These are phyloP conservation scores for Phaeodactylum tricornutum DNA, from an alignment of 108 stramenopile species.

Conservation along the genomic window DNA sequence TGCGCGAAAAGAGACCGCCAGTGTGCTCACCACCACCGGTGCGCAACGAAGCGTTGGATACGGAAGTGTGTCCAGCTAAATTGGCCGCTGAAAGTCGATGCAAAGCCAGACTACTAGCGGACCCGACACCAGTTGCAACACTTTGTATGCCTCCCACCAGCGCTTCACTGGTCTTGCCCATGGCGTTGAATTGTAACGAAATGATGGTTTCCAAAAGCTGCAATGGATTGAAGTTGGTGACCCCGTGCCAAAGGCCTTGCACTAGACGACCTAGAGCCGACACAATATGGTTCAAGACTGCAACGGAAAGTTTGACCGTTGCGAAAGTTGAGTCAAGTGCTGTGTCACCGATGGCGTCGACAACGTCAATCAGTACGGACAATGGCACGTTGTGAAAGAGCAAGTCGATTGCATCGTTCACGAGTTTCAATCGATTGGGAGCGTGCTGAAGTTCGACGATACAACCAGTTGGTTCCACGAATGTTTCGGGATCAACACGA, in stretches of 20 bases:
- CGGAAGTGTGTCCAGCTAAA: not conserved
- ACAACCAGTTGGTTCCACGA: slow-evolving; percentile 11
- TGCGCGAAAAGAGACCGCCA: slow-evolving; percentile 5
- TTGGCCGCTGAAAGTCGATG: slow-evolving; percentile 26
- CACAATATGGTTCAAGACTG: slow-evolving; percentile 19
- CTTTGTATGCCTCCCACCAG: slow-evolving; percentile 74
- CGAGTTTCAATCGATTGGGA: slow-evolving; percentile 13
- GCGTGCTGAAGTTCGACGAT: slow-evolving; percentile 2
- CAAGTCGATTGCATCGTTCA: slow-evolving; percentile 22
- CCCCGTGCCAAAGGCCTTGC: slow-evolving; percentile 18
- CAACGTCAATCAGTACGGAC: slow-evolving; percentile 49
- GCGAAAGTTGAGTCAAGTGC: slow-evolving; percentile 48
- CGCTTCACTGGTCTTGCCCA: slow-evolving; percentile 64
- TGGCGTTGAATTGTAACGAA: slow-evolving; percentile 52
- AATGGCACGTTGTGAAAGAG: slow-evolving; percentile 51
- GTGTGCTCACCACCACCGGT: slow-evolving; percentile 6
- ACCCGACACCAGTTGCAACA: slow-evolving; percentile 81
- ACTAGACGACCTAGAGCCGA: slow-evolving; percentile 16
- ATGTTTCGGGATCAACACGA: slow-evolving; percentile 17
- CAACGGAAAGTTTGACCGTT: slow-evolving; percentile 21
- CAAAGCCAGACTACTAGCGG: slow-evolving; percentile 54
- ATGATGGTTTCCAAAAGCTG: slow-evolving; percentile 38
- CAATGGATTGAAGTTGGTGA: slow-evolving; percentile 52
- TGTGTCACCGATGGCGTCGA: slow-evolving; percentile 31
- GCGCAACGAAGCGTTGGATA: slow-evolving; percentile 2